phyloP scores from a whole-genome alignment of 306 rosid genomes.

The Hippophae rhamnoides region DNA sequence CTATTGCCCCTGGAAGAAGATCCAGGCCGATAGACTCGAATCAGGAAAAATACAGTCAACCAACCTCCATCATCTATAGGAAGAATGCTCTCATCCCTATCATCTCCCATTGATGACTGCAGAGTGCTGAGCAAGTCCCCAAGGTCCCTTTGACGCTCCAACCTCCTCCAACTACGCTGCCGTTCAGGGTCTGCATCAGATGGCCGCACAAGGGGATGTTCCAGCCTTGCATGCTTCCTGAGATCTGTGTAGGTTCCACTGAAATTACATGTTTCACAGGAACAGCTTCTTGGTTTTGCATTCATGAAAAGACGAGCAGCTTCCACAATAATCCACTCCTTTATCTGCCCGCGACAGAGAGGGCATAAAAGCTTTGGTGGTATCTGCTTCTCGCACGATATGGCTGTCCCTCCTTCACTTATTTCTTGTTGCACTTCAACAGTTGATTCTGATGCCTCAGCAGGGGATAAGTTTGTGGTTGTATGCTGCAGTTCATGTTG shows the following conservation, averaged over 20 bases:
- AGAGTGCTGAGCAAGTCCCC: slow-evolving; percentile 89
- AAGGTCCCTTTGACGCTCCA: slow-evolving; percentile 93
- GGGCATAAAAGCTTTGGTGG: slow-evolving; percentile 72
- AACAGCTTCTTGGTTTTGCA: slow-evolving; percentile 77
- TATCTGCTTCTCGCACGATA: slow-evolving; percentile 54
- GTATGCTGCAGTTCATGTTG: slow-evolving; percentile 36
- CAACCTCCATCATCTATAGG: slow-evolving; percentile 76
- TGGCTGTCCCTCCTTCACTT: slow-evolving; percentile 40
- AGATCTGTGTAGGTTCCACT: slow-evolving; percentile 79
- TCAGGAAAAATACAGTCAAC: slow-evolving; percentile 79
- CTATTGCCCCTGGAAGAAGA: slow-evolving; percentile 40
- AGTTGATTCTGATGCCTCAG: slow-evolving; percentile 14
- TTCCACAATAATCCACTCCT: slow-evolving; percentile 74
- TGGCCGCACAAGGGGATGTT: slow-evolving; percentile 83
- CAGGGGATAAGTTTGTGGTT: slow-evolving; percentile 17
- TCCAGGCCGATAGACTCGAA: slow-evolving; percentile 65
- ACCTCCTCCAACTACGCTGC: slow-evolving; percentile 79
- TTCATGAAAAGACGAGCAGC: slow-evolving; percentile 89
- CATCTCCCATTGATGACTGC: slow-evolving; percentile 68
- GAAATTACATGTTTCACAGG: slow-evolving; percentile 75
- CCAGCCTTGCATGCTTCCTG: slow-evolving; percentile 90
- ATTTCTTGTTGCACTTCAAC: slow-evolving; percentile 37
- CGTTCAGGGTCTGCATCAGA: slow-evolving; percentile 87
- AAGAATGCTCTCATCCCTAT: slow-evolving; percentile 56
- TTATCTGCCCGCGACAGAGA: slow-evolving; percentile 79